Evolutionary conservation across 345 rosid species (phyloP), one percentile per base, ranked within the genome.

Genomic region (Gossypium rotundifolium): DNA sequence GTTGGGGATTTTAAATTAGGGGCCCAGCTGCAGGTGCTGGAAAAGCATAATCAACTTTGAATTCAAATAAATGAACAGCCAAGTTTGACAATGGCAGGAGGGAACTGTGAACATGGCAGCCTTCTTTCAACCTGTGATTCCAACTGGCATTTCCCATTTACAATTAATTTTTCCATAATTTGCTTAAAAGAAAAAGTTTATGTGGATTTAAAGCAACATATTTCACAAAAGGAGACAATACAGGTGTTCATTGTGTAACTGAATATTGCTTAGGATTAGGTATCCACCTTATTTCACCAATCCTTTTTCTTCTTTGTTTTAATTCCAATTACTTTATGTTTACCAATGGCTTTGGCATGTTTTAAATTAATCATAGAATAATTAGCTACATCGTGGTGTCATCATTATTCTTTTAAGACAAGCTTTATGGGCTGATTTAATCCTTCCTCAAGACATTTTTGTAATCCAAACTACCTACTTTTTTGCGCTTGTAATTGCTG

Each of bases 111-210:
- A 44, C 55, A 42, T 67, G 71, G 38, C 52, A 11, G 54, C 46
- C 3, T 63, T 64, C 27, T n/a, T 1, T 18, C 6, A 22, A 18
- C 45, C 23, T 46, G 53, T 46, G 54, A 46, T 66, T 18, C 53
- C 71, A 45, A 20, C 71, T 66, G 71, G 29, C 71, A 66, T 66
- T 66, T 60, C n/a, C 11, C 42, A 60, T 60, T 22, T 10, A 65
- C 2, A 42, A 65, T 65, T 20, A 65, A 44, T 40, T 42, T 65
- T 27, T 25, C 45, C 66, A 33, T 14, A 27, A 62, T 16, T 55
- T 33, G 66, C 22, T 57, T 20, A 13, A 22, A 22, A 57, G 0
- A 20, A 20, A 57, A 57, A 2, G 14, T 3, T 22, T 11, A 29
- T 14, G 66, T 38, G 48, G 33, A 38, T 9, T 17, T 46, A 33